phyloP scores from a whole-genome alignment of 2,329 filamentous ascomycete species.

The Lizonia empirigonia region DNA sequence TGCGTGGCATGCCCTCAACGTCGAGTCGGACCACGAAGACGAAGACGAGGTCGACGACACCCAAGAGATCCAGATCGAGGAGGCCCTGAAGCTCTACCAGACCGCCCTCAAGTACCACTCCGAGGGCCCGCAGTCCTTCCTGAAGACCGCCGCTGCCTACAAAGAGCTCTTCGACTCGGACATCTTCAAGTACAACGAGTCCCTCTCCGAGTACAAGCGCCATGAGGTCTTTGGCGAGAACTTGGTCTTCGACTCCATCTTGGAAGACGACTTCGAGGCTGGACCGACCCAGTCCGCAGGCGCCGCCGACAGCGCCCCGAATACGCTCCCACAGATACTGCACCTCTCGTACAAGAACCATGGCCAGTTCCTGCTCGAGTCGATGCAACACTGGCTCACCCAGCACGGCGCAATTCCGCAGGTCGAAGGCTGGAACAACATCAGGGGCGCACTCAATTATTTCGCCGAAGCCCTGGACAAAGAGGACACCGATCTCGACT shows the following conservation, averaged over 20 bases:
- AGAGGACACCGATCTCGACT: slow-evolving; percentile 67
- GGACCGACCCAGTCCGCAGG: slow-evolving; percentile 57
- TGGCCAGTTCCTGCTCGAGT: slow-evolving; percentile 88
- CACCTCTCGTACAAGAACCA: slow-evolving; percentile 96
- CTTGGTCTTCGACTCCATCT: slow-evolving; percentile 50
- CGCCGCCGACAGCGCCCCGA: slow-evolving; percentile 74
- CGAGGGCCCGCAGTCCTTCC: slow-evolving; percentile 77
- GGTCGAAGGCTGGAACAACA: slow-evolving; percentile 28
- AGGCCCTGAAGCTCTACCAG: slow-evolving; percentile 94
- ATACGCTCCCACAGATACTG: slow-evolving; percentile 83
- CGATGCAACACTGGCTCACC: slow-evolving; percentile 60
- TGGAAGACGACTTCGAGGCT: slow-evolving; percentile 47
- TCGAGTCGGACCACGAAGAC: slow-evolving; percentile 87
- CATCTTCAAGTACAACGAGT: slow-evolving; percentile 91
- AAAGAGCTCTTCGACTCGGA: slow-evolving; percentile 85
- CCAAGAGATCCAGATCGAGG: slow-evolving; percentile 95
- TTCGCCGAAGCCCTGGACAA: slow-evolving; percentile 68
- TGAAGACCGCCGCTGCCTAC: slow-evolving; percentile 81
- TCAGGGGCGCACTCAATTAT: slow-evolving; percentile 51
- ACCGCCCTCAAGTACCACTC: slow-evolving; percentile 88
- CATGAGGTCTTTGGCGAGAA: slow-evolving; percentile 60
- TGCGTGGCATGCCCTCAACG: slow-evolving; percentile 84
- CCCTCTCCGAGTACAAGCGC: slow-evolving; percentile 80
- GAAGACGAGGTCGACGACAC: slow-evolving; percentile 95
- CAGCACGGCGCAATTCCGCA: slow-evolving; percentile 46